Base-by-base conservation (phyloP, 352 stramenopile species). In the Pythium utonaiense region DNA sequence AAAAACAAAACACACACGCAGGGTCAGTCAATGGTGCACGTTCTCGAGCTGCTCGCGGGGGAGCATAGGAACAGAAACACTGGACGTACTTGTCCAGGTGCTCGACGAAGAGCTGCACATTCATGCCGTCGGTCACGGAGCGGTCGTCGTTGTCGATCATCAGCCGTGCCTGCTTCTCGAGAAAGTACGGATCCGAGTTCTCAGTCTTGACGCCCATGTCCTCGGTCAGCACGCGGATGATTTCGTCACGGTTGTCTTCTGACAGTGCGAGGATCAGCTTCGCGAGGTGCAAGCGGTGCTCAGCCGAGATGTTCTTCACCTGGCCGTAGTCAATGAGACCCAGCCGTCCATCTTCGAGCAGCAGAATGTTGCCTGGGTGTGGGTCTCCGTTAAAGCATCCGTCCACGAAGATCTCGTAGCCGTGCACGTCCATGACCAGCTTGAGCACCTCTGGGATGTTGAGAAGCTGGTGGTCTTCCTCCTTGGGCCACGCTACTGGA, bases 261-360 rank as follows among this genome's bases (percentile, higher is more conserved):
- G 83, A 80, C n/a, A 96, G 75, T 17, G 85, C 82, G 31, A 96
- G 73, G 45, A 96, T 86, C n/a, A 95, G 68, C 66, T 86, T 83
- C n/a, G 88, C 86, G 34, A 95, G 70, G 28, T 86, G 74, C 56
- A 89, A 33, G 1, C 85, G 73, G 38, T 88, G 75, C 60, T 91
- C 72, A 50, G 72, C 73, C 13, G 67, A 79, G 34, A 95, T 89
- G 54, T 93, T 78, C 64, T 95, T 96, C 41, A 95, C 88, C 62
- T 98, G 91, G 16, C 91, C 91, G 55, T 96, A 97, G 71, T 98
- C 91, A 42, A 98, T 95, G 47, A 98, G 70, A 3, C 91, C 91
- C 6, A 97, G 67, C 8, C 86, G 82, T 3, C 90, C 90, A 49
- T 97, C 89, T 6, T 94, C 78, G 16, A 97, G 75, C 44, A 97